Evolutionary conservation across 2,329 filamentous ascomycete genomes (phyloP).

Genomic region (Aspergillus viridinutans): DNA sequence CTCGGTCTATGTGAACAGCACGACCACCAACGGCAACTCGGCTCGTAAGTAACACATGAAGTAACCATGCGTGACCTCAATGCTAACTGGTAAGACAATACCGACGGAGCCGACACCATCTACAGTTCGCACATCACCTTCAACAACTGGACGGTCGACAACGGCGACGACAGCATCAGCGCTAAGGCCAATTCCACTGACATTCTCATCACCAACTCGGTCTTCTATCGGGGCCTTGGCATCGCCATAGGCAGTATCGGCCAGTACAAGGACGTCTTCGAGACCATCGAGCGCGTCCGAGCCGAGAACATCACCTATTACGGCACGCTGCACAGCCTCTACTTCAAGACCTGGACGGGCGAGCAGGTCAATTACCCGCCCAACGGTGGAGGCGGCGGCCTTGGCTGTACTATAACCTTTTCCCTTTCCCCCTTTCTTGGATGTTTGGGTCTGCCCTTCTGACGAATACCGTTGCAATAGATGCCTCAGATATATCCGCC

Average conservation of each 20-base stretch:
- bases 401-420: conserved; percentile 42
- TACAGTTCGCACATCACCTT: conserved; percentile 52
- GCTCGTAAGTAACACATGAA: background rate
- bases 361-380: conserved; percentile 49
- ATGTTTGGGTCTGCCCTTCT: too few relatives aligned
- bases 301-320: conserved; percentile 46
- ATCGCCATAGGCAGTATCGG: conserved; percentile 57
- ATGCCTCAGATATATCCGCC: conserved; percentile 34
- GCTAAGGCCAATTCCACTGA: conserved; percentile 55
- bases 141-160: conserved; percentile 47
- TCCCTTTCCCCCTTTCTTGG: background rate
- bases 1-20: conserved; percentile 52
- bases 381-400: conserved; percentile 56
- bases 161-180: conserved; percentile 53
- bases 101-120: conserved; percentile 53
- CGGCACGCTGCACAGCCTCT: conserved; percentile 45
- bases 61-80: background rate
- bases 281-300: conserved; percentile 49
- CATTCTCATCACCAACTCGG: conserved; percentile 48
- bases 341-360: conserved; percentile 59
- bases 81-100: conserved; percentile 22
- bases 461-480: conserved; percentile 3
- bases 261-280: conserved; percentile 48
- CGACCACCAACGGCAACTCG: background rate
- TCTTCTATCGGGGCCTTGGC: conserved; percentile 49